Conservation (phyloP, 1,284 basidiomycete genomes). For the Papiliotrema laurentii region DNA sequence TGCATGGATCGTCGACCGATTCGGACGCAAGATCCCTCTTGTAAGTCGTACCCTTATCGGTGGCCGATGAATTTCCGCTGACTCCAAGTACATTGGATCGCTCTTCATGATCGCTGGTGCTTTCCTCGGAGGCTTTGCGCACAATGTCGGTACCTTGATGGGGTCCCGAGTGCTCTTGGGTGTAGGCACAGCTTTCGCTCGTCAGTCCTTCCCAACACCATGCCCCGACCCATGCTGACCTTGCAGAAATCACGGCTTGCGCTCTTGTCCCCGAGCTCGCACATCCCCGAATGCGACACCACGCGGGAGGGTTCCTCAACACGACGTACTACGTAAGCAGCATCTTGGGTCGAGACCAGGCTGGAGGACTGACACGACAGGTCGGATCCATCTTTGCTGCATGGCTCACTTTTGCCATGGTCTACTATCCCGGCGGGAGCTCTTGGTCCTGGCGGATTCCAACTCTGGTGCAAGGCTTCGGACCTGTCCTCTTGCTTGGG, state of each 20-base stretch:
- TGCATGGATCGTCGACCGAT: constrained; percentile 10
- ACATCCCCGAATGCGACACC: constrained; percentile 22
- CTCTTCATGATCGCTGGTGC: constrained; percentile 27
- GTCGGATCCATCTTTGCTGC: constrained; percentile 39
- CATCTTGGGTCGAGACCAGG: no score
- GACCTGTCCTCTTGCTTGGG: constrained; percentile 49
- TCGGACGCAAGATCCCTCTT: constrained; percentile 20
- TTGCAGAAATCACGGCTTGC: constrained; percentile 16
- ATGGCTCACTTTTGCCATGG: constrained; percentile 38
- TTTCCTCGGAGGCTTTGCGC: constrained; percentile 25
- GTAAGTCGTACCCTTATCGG: constrained; percentile 11
- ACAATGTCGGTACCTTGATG: constrained; percentile 67
- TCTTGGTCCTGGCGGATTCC: constrained; percentile 53
- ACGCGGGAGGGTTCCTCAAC: constrained; percentile 19
- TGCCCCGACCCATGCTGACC: not conserved
- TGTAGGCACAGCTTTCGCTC: constrained; percentile 9
- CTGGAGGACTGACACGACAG: no score
- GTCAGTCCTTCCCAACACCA: constrained; percentile 6
- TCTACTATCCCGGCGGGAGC: constrained; percentile 22
- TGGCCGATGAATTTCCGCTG: not conserved
- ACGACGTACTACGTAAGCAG: constrained; percentile 24
- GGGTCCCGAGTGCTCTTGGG: constrained; percentile 50
- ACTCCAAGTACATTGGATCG: constrained; percentile 14
- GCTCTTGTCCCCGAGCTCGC: constrained; percentile 21
- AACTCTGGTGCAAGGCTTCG: constrained; percentile 60